Evolutionary conservation across 202 grass and related monocot species (phyloP).

Genomic region (Carex arenaria): DNA sequence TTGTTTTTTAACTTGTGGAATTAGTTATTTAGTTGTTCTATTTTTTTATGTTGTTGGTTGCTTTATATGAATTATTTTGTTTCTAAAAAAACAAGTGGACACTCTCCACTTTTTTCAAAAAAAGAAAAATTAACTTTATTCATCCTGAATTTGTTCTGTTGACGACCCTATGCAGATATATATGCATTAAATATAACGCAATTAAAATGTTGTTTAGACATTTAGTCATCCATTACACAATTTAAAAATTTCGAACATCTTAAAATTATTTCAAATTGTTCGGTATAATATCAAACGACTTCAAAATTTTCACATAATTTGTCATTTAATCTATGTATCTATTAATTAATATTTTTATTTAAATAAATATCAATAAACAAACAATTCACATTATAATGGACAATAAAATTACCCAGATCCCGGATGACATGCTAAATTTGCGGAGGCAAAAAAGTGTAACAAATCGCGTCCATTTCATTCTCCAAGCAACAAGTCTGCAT

Average conservation of each 20-base stretch:
- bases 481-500: too few relatives aligned
- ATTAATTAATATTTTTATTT: neutral
- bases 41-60: too few relatives aligned
- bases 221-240: neutral
- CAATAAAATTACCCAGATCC: neutral
- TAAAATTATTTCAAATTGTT: neutral
- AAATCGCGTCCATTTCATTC: neutral
- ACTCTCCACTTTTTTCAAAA: too few relatives aligned
- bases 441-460: neutral
- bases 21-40: too few relatives aligned
- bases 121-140: too few relatives aligned
- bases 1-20: too few relatives aligned
- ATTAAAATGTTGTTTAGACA: neutral
- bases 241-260: neutral
- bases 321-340: neutral
- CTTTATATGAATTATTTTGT: too few relatives aligned
- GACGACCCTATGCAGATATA: neutral
- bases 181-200: neutral
- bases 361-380: neutral
- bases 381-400: too few relatives aligned
- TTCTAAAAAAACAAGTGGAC: too few relatives aligned
- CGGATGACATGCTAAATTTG: neutral
- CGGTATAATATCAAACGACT: neutral
- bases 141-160: neutral
- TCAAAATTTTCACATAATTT: neutral